phyloP scores from a whole-genome alignment of 495 filamentous ascomycete species.

The Penicillium pancosmium region DNA sequence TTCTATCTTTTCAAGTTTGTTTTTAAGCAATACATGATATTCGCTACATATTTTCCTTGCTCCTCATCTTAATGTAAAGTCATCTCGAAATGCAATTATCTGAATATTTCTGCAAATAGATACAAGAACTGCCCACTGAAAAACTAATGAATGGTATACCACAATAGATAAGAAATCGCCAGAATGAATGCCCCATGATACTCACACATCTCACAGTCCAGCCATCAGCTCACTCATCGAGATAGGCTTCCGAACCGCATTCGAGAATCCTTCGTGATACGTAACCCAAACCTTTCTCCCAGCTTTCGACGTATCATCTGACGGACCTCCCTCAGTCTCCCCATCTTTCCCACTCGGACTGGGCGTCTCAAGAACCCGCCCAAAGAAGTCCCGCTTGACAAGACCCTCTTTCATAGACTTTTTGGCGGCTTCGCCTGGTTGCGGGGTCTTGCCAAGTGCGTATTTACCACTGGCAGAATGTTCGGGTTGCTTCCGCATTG shows the following conservation, averaged over 20 bases:
- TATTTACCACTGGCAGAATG: constrained; percentile 46
- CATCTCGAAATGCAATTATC: too few relatives aligned
- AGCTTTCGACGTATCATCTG: constrained; percentile 38
- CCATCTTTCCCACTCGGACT: constrained; percentile 28
- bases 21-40: too few relatives aligned
- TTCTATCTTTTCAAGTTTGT: too few relatives aligned
- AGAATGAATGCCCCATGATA: background rate
- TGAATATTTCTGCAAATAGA: too few relatives aligned
- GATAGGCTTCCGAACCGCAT: constrained; percentile 92
- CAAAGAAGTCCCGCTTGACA: constrained; percentile 90
- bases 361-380: constrained; percentile 61
- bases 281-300: constrained; percentile 83
- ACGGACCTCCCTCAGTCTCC: constrained; percentile 22
- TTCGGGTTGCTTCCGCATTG: constrained; percentile 60
- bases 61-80: too few relatives aligned
- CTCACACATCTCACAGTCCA: constrained; percentile 32
- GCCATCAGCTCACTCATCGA: constrained; percentile 80
- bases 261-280: constrained; percentile 94
- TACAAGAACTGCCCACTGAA: too few relatives aligned
- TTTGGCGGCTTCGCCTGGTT: constrained; percentile 41
- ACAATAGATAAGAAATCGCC: background rate
- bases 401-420: constrained; percentile 31
- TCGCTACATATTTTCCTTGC: too few relatives aligned
- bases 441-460: constrained; percentile 19
- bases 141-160: background rate